Conservation (phyloP, 2,329 filamentous ascomycete genomes). For the Venturiaceae sp. region DNA sequence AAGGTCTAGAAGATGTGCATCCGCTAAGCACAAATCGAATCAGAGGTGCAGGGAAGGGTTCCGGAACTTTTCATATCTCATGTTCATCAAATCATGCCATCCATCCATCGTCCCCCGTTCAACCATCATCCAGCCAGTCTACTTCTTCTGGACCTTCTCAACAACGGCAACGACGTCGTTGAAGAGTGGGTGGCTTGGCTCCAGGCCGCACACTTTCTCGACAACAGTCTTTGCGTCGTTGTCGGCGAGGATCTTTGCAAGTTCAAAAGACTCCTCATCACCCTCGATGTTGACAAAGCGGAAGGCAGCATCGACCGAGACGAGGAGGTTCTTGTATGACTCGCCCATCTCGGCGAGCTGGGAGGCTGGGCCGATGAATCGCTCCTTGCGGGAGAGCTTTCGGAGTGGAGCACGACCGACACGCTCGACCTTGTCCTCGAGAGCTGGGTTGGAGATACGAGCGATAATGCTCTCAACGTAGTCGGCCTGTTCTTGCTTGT, state of each 20-base stretch:
- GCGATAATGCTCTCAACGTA: conserved; percentile 90
- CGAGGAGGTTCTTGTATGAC: conserved; percentile 63
- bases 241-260: conserved; percentile 76
- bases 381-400: conserved; percentile 91
- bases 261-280: conserved; percentile 79
- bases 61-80: background rate
- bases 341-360: conserved; percentile 77
- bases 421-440: conserved; percentile 89
- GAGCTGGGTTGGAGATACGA: conserved; percentile 85
- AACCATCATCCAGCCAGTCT: no score
- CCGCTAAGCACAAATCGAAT: background rate
- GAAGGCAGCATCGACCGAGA: conserved; percentile 82
- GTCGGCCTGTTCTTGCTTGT: conserved; percentile 61
- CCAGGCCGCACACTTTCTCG: conserved; percentile 70
- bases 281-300: conserved; percentile 91
- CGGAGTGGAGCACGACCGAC: conserved; percentile 90
- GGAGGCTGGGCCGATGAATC: conserved; percentile 85
- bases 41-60: background rate
- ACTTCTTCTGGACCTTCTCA: conserved; percentile 60
- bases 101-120: background rate
- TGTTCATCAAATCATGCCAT: background rate
- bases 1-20: background rate
- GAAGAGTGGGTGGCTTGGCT: conserved; percentile 68
- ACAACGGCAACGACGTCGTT: conserved; percentile 67
- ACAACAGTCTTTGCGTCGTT: conserved; percentile 66